These are phyloP conservation scores for Aegilops bicornis DNA, from an alignment of 176 grass and related monocot genomes.

Conservation along the genomic window DNA sequence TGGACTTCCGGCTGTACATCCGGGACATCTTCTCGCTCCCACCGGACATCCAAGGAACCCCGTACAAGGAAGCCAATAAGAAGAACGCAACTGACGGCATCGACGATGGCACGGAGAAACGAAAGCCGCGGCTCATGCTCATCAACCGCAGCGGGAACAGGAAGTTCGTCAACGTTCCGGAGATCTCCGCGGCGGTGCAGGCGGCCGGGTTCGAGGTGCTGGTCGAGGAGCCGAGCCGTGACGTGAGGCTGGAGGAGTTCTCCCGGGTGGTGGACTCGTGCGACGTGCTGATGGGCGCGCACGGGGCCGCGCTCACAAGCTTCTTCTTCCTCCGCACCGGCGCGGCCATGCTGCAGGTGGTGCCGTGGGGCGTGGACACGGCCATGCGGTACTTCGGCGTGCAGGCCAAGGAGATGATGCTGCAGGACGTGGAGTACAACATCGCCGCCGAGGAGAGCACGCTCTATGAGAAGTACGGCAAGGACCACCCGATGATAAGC, in stretches of 20 bases:
- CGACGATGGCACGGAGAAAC: neutral
- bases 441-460: conserved; percentile 61
- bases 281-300: conserved; percentile 78
- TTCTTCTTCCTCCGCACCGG: conserved; percentile 62
- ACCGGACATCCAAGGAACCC: neutral
- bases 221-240: conserved; percentile 33
- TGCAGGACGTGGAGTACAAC: conserved; percentile 58
- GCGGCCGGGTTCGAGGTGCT: conserved; percentile 50
- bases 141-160: conserved; percentile 45
- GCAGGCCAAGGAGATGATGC: conserved; percentile 45
- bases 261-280: conserved; percentile 52
- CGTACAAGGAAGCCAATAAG: conserved; percentile 29
- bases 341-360: conserved; percentile 65
- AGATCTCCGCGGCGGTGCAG: conserved; percentile 26
- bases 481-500: conserved; percentile 40
- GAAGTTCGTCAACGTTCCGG: conserved; percentile 54
- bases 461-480: conserved; percentile 62
- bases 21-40: conserved; percentile 49
- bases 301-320: conserved; percentile 74
- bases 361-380: conserved; percentile 58
- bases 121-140: conserved; percentile 52
- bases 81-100: neutral
- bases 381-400: conserved; percentile 39
- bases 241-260: conserved; percentile 41
- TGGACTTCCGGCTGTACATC: conserved; percentile 62